Evolutionary conservation across 2,329 filamentous ascomycete species (phyloP).

Genomic region (Trichoderma sp.): DNA sequence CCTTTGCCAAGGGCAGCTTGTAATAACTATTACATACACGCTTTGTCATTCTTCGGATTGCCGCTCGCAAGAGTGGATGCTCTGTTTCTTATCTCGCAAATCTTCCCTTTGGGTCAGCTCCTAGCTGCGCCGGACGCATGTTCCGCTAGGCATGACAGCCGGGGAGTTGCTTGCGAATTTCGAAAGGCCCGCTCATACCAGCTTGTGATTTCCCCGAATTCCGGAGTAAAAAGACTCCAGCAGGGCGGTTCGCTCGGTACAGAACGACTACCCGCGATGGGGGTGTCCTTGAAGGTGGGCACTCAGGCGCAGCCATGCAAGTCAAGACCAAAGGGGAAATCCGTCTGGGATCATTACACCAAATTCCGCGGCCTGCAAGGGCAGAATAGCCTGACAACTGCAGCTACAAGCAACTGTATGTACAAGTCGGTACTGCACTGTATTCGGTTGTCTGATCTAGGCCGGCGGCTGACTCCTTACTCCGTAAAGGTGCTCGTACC

Average conservation of each 20-base stretch:
- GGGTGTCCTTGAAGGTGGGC: background rate
- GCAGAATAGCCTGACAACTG: background rate
- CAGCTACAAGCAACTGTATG: background rate
- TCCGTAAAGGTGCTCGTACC: background rate
- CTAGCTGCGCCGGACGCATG: background rate
- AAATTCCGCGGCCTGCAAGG: background rate
- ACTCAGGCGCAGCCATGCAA: background rate
- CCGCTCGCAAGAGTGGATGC: background rate
- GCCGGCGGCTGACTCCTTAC: background rate
- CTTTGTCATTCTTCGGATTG: background rate
- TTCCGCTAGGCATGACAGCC: background rate
- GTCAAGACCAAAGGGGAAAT: slow-evolving; percentile 17
- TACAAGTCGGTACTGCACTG: background rate
- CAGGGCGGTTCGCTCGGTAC: slow-evolving; percentile 12
- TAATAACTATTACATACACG: background rate
- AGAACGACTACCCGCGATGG: background rate
- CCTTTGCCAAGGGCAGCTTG: background rate
- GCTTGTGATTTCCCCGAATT: slow-evolving; percentile 12
- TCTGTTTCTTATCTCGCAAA: background rate
- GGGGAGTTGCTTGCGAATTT: background rate
- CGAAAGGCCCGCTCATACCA: background rate
- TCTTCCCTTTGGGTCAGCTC: background rate
- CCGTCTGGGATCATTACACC: slow-evolving; percentile 7
- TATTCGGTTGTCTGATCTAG: background rate
- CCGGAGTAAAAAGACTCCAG: slow-evolving; percentile 8